Base-by-base conservation (phyloP, 169 alveolate genomes). In the Toxoplasma gondii region DNA sequence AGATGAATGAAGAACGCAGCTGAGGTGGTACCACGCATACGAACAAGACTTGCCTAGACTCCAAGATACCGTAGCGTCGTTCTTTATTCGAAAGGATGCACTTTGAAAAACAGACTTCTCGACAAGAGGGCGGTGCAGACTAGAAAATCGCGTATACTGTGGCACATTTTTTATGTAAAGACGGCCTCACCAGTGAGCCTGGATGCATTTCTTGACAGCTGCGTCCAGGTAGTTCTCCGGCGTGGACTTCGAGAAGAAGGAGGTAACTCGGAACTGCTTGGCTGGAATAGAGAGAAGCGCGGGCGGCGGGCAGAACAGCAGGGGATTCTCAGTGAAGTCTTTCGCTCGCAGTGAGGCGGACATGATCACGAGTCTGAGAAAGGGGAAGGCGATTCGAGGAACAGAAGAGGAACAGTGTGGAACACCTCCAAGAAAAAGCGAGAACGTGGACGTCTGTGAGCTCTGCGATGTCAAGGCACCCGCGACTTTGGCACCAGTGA, bases 321-420 rank as follows among this genome's bases (percentile, higher is more conserved):
- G 96, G 88, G 97, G 95, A 95, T 98, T 98, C 49, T 97, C 98
- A 5, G 98, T 97, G 97, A 99, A 98, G 95, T 98, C 99, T 34
- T 97, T 97, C 34, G 98, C 98, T 70, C 99, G 96, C 58, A 98
- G 95, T 19, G 99, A 99, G n/a, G 99, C 99, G 67, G 99, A 98
- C 99, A 99, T 99, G 82, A 99, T 99, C 80, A 99, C 98, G 96
- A 99, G 96, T 95, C 99, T 98, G 95, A 44, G 98, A 94, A 1
- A 12, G 0, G 44, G 31, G 82, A 86, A 39, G 27, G 22, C 43
- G 44, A 36, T 49, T 4, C 12, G 4, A 69, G 24, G 41, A 69
- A 4, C n/a, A 9, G 45, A 41, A 58, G 0, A 10, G 34, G 39
- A 84, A 45, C 44, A 38, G 81, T 27, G 34, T 16, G 41, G 36